Percentiles rank a stretch among this genome's conserved stretches.
These are phyloP conservation scores for Thyridium curvatum DNA, from an alignment of 2,329 filamentous ascomycete species.

Conservation along the genomic window DNA sequence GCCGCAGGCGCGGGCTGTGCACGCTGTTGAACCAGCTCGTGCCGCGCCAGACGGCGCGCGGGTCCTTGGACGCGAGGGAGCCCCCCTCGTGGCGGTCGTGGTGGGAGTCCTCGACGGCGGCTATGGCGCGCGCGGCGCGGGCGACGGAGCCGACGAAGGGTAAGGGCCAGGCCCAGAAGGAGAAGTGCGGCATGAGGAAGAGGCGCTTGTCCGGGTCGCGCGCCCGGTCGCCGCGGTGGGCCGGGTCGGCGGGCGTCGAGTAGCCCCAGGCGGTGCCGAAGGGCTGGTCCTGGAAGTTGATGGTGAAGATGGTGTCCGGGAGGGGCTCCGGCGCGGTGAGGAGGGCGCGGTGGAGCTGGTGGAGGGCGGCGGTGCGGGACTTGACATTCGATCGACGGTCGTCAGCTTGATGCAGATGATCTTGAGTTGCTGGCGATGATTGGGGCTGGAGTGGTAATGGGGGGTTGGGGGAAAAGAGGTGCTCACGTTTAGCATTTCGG, in stretches of 20 bases:
- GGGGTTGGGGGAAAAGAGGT: background rate
- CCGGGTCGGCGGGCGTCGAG: constrained; percentile 34
- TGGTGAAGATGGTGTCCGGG: constrained; percentile 44
- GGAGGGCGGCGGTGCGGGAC: constrained; percentile 44
- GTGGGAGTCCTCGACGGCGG: constrained; percentile 23
- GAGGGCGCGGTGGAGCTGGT: constrained; percentile 47
- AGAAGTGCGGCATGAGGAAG: constrained; percentile 51
- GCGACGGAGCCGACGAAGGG: constrained; percentile 39
- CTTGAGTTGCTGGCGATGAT: too few species aligned
- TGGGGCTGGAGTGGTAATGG: background rate
- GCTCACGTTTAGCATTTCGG: constrained; percentile 34
- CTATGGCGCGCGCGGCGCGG: constrained; percentile 29
- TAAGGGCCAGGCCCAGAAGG: constrained; percentile 47
- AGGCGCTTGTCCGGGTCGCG: constrained; percentile 20
- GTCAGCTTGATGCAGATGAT: background rate
- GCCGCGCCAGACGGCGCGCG: constrained; percentile 43
- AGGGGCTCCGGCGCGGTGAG: constrained; percentile 39
- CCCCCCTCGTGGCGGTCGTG: constrained; percentile 1
- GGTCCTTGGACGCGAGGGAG: constrained; percentile 25
- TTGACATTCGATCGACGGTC: constrained; percentile 8
- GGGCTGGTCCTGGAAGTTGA: constrained; percentile 45
- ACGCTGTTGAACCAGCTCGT: constrained; percentile 43
- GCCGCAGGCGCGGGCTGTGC: constrained; percentile 30
- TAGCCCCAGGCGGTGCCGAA: constrained; percentile 37
- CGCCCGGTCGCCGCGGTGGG: constrained; percentile 12